phyloP scores from a whole-genome alignment of 139 green algal genomes.

The Dunaliella sp. region DNA sequence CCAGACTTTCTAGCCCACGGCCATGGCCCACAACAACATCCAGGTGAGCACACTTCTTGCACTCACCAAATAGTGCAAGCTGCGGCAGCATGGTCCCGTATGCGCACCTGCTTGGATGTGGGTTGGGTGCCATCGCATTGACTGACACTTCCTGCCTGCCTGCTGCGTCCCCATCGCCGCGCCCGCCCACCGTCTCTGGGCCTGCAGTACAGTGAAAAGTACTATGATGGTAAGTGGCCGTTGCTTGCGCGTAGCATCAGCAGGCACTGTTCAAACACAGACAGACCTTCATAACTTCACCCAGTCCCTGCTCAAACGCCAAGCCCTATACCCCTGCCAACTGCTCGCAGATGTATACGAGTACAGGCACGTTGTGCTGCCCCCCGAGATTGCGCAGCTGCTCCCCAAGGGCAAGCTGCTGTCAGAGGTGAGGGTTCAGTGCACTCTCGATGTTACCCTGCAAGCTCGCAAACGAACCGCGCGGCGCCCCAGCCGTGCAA shows the following conservation, averaged over 20 bases:
- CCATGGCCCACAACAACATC: conserved; percentile 16
- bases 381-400: conserved; percentile 82
- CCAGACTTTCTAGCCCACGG: not conserved
- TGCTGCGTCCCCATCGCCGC: not conserved
- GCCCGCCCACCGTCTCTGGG: too few relatives aligned
- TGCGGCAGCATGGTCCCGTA: too few relatives aligned
- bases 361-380: conserved; percentile 90
- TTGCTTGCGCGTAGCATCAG: not conserved
- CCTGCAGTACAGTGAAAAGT: conserved; percentile 92
- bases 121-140: not conserved
- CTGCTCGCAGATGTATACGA: conserved; percentile 31
- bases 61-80: too few relatives aligned
- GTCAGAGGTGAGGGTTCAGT: conserved; percentile 73
- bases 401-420: conserved; percentile 91
- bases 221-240: conserved; percentile 88
- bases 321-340: not conserved
- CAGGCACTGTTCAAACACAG: not conserved
- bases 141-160: not conserved
- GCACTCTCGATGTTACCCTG: not conserved
- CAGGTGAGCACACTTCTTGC: not conserved
- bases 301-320: not conserved
- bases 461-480: not conserved
- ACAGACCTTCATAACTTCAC: too few relatives aligned
- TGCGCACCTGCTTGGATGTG: too few relatives aligned
- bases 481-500: too few relatives aligned